A percentile compares a stretch with the other conserved stretches of the same genome.
These are phyloP conservation scores for Oxytropis ochrocephala DNA, from an alignment of 306 rosid species.

Conservation along the genomic window DNA sequence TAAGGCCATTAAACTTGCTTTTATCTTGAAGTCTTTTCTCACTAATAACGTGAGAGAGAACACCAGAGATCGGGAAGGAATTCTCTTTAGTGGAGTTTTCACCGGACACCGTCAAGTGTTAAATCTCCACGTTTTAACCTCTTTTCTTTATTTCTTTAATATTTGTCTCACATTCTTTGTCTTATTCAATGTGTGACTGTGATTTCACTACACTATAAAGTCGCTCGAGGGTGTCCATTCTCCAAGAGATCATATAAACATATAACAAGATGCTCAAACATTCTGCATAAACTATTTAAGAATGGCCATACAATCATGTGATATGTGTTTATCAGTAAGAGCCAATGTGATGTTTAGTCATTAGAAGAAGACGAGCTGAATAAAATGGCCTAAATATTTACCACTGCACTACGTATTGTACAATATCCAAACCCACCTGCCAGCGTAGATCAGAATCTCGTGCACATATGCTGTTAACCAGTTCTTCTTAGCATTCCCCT, in stretches of 20 bases:
- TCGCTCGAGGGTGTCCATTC: too few relatives aligned
- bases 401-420: not conserved
- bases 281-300: not conserved
- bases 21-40: not conserved
- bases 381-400: conserved; percentile 3
- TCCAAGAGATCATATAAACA: not conserved
- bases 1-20: not conserved
- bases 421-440: not conserved
- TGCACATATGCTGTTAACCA: not conserved
- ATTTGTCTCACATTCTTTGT: too few relatives aligned
- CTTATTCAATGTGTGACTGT: too few relatives aligned
- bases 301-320: not conserved
- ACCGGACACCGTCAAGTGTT: too few relatives aligned
- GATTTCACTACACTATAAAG: too few relatives aligned
- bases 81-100: too few relatives aligned
- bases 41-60: not conserved
- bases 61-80: too few relatives aligned
- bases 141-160: too few relatives aligned
- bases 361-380: not conserved
- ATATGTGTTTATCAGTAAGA: not conserved
- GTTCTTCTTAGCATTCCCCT: conserved; percentile 20
- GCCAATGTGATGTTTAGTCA: not conserved
- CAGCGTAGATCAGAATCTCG: conserved; percentile 5
- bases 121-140: too few relatives aligned
- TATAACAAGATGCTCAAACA: not conserved